Conservation (phyloP, 148 eudicot genomes). For the Chenopodium berlandieri region DNA sequence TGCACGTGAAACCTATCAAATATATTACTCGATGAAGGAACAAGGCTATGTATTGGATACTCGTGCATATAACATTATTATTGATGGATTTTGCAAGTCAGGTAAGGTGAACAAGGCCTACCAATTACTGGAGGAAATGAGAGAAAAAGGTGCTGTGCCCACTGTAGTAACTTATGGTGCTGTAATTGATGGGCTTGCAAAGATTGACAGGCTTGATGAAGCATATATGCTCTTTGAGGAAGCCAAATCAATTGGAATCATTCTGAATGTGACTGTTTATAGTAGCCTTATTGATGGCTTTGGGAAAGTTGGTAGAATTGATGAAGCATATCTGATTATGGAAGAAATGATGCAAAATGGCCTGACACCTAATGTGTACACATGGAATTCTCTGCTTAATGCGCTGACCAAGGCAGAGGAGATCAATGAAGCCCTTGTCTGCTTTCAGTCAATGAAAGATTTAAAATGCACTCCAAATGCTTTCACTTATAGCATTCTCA, state of each 20-base stretch:
- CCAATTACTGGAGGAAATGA: constrained; percentile 95
- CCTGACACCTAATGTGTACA: constrained; percentile 63
- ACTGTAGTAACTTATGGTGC: constrained; percentile 91
- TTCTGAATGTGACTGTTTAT: constrained; percentile 66
- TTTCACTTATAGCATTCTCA: constrained; percentile 70
- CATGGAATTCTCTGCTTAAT: constrained; percentile 91
- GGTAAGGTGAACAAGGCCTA: constrained; percentile 91
- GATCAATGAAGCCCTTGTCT: constrained; percentile 85
- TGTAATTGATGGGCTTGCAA: constrained; percentile 90
- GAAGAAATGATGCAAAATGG: constrained; percentile 93
- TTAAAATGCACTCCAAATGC: constrained; percentile 61
- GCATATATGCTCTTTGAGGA: constrained; percentile 99
- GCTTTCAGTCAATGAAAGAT: constrained; percentile 88
- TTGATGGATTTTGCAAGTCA: constrained; percentile 89
- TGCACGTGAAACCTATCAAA: constrained; percentile 75
- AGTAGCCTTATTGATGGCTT: constrained; percentile 93
- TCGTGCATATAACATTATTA: constrained; percentile 78
- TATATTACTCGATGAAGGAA: constrained; percentile 82
- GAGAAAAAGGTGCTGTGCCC: constrained; percentile 64
- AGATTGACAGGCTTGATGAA: constrained; percentile 97
- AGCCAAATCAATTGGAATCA: constrained; percentile 74
- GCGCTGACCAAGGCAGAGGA: constrained; percentile 88
- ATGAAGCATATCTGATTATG: constrained; percentile 91
- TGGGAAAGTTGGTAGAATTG: constrained; percentile 91
- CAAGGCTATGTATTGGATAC: constrained; percentile 76